A percentile compares a stretch with the other conserved stretches of the same genome.
Conservation (phyloP, 805 yeast species). For the Candida loeiensis region DNA sequence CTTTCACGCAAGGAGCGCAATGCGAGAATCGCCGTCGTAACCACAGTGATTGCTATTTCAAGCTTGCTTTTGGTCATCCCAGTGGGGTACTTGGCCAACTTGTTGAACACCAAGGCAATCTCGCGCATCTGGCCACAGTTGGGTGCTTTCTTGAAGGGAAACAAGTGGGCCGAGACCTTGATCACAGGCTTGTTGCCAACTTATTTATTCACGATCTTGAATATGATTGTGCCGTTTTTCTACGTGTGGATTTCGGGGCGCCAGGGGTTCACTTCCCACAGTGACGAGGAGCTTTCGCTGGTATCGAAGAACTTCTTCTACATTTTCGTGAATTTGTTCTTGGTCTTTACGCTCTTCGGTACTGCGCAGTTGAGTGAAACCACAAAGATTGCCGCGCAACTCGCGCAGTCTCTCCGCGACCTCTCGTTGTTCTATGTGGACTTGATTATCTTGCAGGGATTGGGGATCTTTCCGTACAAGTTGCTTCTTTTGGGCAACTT, state of each 20-base stretch:
- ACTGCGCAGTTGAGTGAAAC: conserved; percentile 89
- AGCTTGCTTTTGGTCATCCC: conserved; percentile 78
- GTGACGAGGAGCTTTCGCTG: conserved; percentile 87
- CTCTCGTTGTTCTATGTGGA: conserved; percentile 88
- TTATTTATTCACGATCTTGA: conserved; percentile 80
- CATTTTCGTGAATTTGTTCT: conserved; percentile 87
- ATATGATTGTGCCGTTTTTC: conserved; percentile 77
- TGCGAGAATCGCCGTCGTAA: conserved; percentile 58
- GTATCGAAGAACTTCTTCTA: conserved; percentile 93
- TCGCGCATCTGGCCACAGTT: conserved; percentile 77
- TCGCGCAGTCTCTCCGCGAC: conserved; percentile 77
- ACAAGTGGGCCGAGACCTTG: conserved; percentile 69
- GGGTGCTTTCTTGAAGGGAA: conserved; percentile 60
- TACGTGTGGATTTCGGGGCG: conserved; percentile 77
- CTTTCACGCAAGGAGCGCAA: conserved; percentile 71
- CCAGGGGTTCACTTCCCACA: conserved; percentile 88
- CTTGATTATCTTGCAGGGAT: conserved; percentile 71
- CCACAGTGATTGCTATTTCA: conserved; percentile 61
- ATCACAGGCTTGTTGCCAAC: conserved; percentile 92
- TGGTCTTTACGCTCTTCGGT: conserved; percentile 92
- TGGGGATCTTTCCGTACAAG: conserved; percentile 89
- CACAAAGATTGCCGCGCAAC: conserved; percentile 78
- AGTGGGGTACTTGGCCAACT: conserved; percentile 78
- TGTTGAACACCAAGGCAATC: conserved; percentile 75
- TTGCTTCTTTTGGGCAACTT: conserved; percentile 77